phyloP scores from a whole-genome alignment of 805 yeast species.

The Pichia nakasei region DNA sequence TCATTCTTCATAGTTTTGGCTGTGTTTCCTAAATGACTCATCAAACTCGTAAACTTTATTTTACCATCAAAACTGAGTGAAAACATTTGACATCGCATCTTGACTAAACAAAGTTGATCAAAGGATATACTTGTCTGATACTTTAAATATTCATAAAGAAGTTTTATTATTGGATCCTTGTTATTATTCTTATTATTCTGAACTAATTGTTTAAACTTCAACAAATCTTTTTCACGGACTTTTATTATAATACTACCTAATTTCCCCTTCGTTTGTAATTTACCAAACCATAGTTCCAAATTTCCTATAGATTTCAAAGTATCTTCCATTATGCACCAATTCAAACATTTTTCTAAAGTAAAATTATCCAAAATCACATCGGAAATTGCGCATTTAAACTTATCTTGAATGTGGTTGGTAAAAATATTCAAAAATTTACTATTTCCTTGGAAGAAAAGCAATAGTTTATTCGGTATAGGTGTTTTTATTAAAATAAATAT shows the following conservation, averaged over 20 bases:
- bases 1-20: constrained; percentile 13
- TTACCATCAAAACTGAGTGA: constrained; percentile 22
- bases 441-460: constrained; percentile 11
- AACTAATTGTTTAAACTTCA: constrained; percentile 7
- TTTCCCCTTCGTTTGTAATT: constrained; percentile 13
- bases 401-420: constrained; percentile 16
- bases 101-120: constrained; percentile 18
- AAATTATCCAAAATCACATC: constrained; percentile 9
- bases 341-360: constrained; percentile 2
- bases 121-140: constrained; percentile 23
- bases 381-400: constrained; percentile 18
- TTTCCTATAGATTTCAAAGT: not conserved
- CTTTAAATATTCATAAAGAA: constrained; percentile 17
- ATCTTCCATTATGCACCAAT: constrained; percentile 7
- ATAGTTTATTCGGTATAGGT: not conserved
- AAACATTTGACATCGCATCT: constrained; percentile 23
- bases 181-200: not conserved
- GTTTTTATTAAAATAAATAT: constrained; percentile 20
- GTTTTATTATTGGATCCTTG: constrained; percentile 9
- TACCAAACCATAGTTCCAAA: constrained; percentile 16
- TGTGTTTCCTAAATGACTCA: constrained; percentile 19
- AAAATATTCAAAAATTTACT: constrained; percentile 18
- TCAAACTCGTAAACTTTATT: constrained; percentile 19
- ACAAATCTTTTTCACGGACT: constrained; percentile 18
- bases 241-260: constrained; percentile 21